phyloP scores from a whole-genome alignment of 1,284 basidiomycete genomes.

The Ganoderma sinense region DNA sequence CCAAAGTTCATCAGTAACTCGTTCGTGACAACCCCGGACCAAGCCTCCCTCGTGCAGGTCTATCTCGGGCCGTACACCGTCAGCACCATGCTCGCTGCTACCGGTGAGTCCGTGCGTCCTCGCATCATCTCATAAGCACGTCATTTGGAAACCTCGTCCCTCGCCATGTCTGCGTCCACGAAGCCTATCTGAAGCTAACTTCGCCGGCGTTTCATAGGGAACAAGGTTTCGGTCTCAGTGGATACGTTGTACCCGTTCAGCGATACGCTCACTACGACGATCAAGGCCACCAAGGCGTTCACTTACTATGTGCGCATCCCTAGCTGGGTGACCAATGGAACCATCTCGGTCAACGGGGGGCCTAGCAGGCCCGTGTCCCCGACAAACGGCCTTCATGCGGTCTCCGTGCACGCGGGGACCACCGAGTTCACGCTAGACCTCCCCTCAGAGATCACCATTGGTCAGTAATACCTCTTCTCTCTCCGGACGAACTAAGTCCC shows the following conservation, averaged over 20 bases:
- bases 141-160: not conserved
- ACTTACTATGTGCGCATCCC: constrained; percentile 64
- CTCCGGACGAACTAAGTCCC: constrained; percentile 2
- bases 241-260: constrained; percentile 66
- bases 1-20: constrained; percentile 69
- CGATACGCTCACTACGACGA: constrained; percentile 57
- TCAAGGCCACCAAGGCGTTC: constrained; percentile 56
- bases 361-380: constrained; percentile 46
- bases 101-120: constrained; percentile 38
- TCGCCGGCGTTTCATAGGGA: constrained; percentile 40
- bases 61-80: constrained; percentile 64
- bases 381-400: constrained; percentile 55
- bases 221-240: constrained; percentile 54
- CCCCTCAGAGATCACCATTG: constrained; percentile 56
- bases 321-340: constrained; percentile 59
- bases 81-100: constrained; percentile 49
- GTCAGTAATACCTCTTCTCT: constrained; percentile 35
- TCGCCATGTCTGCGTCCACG: not conserved
- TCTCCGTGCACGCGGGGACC: constrained; percentile 51
- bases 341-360: constrained; percentile 55
- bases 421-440: constrained; percentile 55
- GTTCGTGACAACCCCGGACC: constrained; percentile 59
- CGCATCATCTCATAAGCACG: not conserved
- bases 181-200: not conserved
- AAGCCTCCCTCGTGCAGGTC: constrained; percentile 57